Evolutionary conservation across 1,284 basidiomycete species (phyloP).

Genomic region (Cutaneotrichosporon sp.): DNA sequence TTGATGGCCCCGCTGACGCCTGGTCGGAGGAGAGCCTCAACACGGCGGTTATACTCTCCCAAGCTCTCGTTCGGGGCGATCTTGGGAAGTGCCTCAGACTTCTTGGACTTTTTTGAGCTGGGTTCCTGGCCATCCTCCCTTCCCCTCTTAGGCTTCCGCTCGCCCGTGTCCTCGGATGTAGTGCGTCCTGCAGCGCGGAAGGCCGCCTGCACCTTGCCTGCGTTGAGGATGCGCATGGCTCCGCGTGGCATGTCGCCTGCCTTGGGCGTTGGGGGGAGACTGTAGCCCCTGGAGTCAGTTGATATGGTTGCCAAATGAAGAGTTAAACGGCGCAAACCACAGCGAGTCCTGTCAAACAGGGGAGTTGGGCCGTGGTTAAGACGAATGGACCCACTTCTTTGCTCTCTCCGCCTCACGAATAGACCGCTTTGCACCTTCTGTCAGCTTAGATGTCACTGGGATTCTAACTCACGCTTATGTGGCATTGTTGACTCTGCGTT

Average conservation of each 20-base stretch:
- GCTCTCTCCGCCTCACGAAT: conserved; percentile 35
- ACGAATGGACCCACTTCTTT: conserved; percentile 29
- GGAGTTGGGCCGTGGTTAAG: no score
- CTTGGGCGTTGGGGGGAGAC: conserved; percentile 26
- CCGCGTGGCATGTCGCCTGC: conserved; percentile 40
- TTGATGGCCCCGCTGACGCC: conserved; percentile 44
- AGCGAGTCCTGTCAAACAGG: no score
- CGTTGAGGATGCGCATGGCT: conserved; percentile 41
- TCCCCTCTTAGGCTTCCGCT: conserved; percentile 5
- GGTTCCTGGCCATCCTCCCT: background rate
- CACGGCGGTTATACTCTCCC: conserved; percentile 45
- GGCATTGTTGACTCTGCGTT: conserved; percentile 40
- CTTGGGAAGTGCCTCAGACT: conserved; percentile 18
- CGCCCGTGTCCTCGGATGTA: conserved; percentile 39
- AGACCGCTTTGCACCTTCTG: conserved; percentile 42
- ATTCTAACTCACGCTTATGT: conserved; percentile 36
- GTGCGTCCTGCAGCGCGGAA: conserved; percentile 36
- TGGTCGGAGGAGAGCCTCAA: conserved; percentile 39
- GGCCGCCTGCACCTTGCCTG: conserved; percentile 29
- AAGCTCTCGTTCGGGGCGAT: conserved; percentile 28
- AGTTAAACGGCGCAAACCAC: no score
- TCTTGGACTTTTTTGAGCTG: conserved; percentile 1
- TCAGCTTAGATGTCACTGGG: conserved; percentile 15
- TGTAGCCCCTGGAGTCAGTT: conserved; percentile 35
- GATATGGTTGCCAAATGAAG: background rate